These are phyloP conservation scores for Phlyctochytrium planicorne DNA, from an alignment of 192 early-diverging fungal genomes.

Conservation along the genomic window DNA sequence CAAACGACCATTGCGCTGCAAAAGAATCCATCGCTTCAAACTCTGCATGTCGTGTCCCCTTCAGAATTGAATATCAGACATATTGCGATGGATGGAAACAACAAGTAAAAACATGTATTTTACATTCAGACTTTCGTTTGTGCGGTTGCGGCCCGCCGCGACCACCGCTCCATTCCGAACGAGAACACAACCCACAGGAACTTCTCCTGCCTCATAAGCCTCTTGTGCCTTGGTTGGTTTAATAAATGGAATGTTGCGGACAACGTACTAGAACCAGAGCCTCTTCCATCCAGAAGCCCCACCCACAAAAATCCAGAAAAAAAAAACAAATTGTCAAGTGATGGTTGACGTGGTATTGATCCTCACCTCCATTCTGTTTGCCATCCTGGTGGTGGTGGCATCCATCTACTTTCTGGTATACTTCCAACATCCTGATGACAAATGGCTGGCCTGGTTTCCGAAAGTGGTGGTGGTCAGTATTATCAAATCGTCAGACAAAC, in stretches of 20 bases:
- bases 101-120: neutral
- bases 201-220: conserved; percentile 78
- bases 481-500: neutral
- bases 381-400: conserved; percentile 49
- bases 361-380: conserved; percentile 53
- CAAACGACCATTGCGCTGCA: conserved; percentile 25
- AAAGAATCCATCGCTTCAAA: conserved; percentile 89
- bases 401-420: conserved; percentile 63
- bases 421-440: conserved; percentile 68
- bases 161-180: conserved; percentile 67
- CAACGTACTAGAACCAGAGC: neutral
- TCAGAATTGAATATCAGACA: neutral
- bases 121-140: conserved; percentile 86
- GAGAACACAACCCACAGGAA: conserved; percentile 96
- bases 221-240: conserved; percentile 63
- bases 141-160: conserved; percentile 81
- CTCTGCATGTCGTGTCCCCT: conserved; percentile 95
- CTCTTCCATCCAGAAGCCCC: too few relatives aligned
- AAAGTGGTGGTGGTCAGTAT: conserved; percentile 61
- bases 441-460: conserved; percentile 67
- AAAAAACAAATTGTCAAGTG: too few relatives aligned
- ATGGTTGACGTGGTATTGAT: too few relatives aligned
- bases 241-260: neutral
- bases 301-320: too few relatives aligned
- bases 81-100: neutral